Conservation (phyloP, 148 eudicot species). For the Chenopodium formosanum region DNA sequence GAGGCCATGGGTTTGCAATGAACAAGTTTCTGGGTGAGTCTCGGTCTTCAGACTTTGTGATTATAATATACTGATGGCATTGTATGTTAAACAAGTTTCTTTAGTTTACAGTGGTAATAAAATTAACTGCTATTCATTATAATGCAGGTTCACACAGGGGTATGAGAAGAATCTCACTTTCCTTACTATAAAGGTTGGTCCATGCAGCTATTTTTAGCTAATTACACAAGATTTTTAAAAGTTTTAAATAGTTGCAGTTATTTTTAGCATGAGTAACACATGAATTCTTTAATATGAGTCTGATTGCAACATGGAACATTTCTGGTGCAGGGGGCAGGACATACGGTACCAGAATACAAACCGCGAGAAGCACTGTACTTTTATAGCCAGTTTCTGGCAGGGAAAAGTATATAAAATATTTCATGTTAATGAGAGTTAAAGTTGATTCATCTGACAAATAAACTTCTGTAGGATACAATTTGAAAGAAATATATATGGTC, state of each 20-base stretch:
- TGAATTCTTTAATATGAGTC: background rate
- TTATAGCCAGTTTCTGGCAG: conserved; percentile 53
- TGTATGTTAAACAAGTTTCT: background rate
- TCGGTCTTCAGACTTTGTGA: background rate
- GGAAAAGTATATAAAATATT: conserved; percentile 40
- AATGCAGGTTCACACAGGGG: conserved; percentile 69
- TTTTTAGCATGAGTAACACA: no score
- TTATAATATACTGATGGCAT: background rate
- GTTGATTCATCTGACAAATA: conserved; percentile 18
- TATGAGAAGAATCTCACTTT: conserved; percentile 82
- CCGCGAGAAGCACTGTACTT: conserved; percentile 65
- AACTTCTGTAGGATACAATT: background rate
- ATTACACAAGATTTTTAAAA: background rate
- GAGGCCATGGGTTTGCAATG: conserved; percentile 74
- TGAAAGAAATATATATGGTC: background rate
- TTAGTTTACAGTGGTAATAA: background rate
- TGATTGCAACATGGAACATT: background rate
- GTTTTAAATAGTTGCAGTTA: background rate
- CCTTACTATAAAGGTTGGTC: conserved; percentile 77
- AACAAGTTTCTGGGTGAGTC: conserved; percentile 84
- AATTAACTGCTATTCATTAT: conserved; percentile 6
- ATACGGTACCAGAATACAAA: conserved; percentile 85
- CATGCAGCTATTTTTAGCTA: background rate
- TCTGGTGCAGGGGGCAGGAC: conserved; percentile 68
- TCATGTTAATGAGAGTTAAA: background rate